A percentile compares a stretch with the other conserved stretches of the same genome.
phyloP scores from a whole-genome alignment of 495 filamentous ascomycete species.

The Penicillium daleae region DNA sequence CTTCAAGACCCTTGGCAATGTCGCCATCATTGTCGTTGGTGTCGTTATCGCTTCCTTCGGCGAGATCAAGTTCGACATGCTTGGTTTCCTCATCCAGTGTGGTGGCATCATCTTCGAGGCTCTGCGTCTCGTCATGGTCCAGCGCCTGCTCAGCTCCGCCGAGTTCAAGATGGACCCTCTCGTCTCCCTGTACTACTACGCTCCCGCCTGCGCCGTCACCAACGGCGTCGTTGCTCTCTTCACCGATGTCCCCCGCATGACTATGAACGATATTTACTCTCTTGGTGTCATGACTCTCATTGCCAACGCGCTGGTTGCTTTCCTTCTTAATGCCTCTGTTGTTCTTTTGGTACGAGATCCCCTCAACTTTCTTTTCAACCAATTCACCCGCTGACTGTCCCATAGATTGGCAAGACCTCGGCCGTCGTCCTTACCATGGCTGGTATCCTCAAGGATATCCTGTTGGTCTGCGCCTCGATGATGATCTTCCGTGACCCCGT shows the following conservation, averaged over 20 bases:
- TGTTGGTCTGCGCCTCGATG: conserved; percentile 86
- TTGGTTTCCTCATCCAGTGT: conserved; percentile 80
- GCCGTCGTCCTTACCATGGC: conserved; percentile 92
- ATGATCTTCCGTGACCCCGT: conserved; percentile 83
- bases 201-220: conserved; percentile 83
- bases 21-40: conserved; percentile 82
- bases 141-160: conserved; percentile 77
- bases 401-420: conserved; percentile 93
- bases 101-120: conserved; percentile 83
- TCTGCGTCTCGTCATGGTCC: conserved; percentile 83
- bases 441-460: conserved; percentile 94
- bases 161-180: conserved; percentile 97
- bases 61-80: conserved; percentile 83
- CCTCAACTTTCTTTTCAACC: background rate
- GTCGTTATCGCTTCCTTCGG: conserved; percentile 84
- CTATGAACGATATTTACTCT: conserved; percentile 66
- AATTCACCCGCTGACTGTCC: conserved; percentile 27
- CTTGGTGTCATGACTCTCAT: conserved; percentile 75
- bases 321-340: conserved; percentile 84
- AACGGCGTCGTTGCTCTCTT: conserved; percentile 74
- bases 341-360: conserved; percentile 74
- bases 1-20: conserved; percentile 75
- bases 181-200: conserved; percentile 92
- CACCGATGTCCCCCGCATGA: conserved; percentile 71
- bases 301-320: conserved; percentile 77